Evolutionary conservation across 495 filamentous ascomycete genomes (phyloP), one percentile per base, ranked within the genome.

Genomic region (Penicillium samsonianum): DNA sequence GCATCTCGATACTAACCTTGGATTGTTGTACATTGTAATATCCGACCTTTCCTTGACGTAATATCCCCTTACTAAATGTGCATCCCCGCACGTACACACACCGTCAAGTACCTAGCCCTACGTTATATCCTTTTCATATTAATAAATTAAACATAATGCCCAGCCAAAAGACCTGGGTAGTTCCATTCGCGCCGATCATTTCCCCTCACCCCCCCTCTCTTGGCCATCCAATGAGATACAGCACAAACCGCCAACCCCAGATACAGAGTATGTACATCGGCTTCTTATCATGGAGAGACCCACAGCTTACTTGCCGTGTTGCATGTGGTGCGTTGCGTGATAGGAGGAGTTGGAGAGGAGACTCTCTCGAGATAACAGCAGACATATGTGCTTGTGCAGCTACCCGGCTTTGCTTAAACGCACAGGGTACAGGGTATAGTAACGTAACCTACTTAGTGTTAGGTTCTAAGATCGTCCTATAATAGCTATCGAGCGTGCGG

Each of bases 281-380:
- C 41, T 60, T 50, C 59, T 67, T 67, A 67, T 67, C 65, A 48
- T 49, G 62, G 53, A 48, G 54, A 52, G 52, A 62, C 58, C 64
- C 64, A 64, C 58, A n/a, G 19, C 1, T 6, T 3, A 11, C 8
- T 16, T 38, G 35, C 16, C 35, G 35, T 17, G 35, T 8, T 17
- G 16, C n/a, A 38, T 38, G 3, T 33, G 30, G 11, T 43, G 42
- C 3, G 9, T 10, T 20, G 40, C 60, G 55, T 61, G 57, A 64
- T 66, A 63, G 64, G 57, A 55, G 20, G 50, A 35, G 5, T 37
- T 8, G 8, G 3, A 49, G n/a, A 49, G 14, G 28, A 5, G 22
- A 11, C 19, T 46, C 42, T 20, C 16, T 14, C 6, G 14, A 50
- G 48, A 50, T 53, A 53, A 53, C 50, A 28, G 30, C 4, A 37